Evolutionary conservation across 768 basidiomycete species (phyloP).

Genomic region (Naganishia friedmannii): DNA sequence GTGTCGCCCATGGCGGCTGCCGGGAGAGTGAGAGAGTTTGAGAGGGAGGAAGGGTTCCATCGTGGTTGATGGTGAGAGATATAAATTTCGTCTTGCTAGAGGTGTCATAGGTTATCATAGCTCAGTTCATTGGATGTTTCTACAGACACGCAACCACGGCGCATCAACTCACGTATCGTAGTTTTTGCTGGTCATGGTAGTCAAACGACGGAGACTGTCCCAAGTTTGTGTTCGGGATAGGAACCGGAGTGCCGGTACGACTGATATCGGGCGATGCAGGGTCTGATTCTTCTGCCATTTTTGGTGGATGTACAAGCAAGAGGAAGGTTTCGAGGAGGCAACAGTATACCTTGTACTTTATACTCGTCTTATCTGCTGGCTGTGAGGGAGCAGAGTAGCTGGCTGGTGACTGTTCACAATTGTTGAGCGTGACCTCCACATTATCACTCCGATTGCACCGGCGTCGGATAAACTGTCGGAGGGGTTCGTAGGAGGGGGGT

Average conservation of each 20-base stretch:
- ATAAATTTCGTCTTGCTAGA: conserved; percentile 46
- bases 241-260: conserved; percentile 27
- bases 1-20: conserved; percentile 5
- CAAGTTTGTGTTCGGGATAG: conserved; percentile 31
- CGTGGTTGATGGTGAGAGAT: conserved; percentile 48
- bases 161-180: conserved; percentile 38
- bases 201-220: conserved; percentile 49
- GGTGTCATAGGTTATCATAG: not conserved
- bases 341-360: not conserved
- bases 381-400: not conserved
- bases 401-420: not conserved
- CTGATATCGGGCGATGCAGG: conserved; percentile 25
- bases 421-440: not conserved
- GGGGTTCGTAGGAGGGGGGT: not conserved
- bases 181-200: conserved; percentile 50
- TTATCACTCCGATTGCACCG: not conserved
- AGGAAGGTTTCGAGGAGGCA: not conserved
- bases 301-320: not conserved
- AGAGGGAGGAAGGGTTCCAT: conserved; percentile 25
- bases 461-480: not conserved
- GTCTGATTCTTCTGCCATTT: conserved; percentile 11
- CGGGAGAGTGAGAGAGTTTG: conserved; percentile 20
- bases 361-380: not conserved
- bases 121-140: not conserved
- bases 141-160: no score